Conservation (phyloP, 2,329 filamentous ascomycete genomes). For the Phialocephala sp. region DNA sequence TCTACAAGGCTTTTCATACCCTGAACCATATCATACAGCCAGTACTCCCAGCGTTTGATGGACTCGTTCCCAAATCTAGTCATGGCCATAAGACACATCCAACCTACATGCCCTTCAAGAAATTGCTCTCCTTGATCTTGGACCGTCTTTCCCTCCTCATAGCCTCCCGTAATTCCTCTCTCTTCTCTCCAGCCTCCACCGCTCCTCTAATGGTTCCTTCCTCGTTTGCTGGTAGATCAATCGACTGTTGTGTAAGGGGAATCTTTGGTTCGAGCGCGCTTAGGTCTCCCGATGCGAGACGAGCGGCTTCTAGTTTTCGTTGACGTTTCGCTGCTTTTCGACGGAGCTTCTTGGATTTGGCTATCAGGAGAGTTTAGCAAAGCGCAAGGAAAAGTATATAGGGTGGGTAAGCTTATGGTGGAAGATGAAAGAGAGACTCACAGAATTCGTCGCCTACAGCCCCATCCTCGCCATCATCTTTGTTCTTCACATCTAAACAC, state of each 20-base stretch:
- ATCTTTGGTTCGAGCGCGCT: constrained; percentile 71
- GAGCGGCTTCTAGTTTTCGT: constrained; percentile 59
- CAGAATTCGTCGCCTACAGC: constrained; percentile 78
- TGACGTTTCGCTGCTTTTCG: constrained; percentile 71
- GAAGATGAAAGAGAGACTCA: constrained; percentile 52
- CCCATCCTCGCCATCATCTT: constrained; percentile 56
- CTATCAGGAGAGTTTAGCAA: constrained; percentile 47
- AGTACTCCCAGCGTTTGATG: background rate
- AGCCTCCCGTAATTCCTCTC: constrained; percentile 69
- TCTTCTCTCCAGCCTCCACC: constrained; percentile 52
- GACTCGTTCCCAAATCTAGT: background rate
- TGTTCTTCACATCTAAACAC: constrained; percentile 66
- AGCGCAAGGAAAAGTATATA: background rate
- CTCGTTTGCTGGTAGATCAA: constrained; percentile 66
- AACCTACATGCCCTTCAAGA: constrained; percentile 74
- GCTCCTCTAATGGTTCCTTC: constrained; percentile 46
- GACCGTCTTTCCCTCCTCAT: constrained; percentile 77
- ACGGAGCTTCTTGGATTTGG: constrained; percentile 85
- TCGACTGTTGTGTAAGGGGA: constrained; percentile 76
- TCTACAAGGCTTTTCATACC: background rate
- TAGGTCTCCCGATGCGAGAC: constrained; percentile 69
- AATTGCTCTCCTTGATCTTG: constrained; percentile 84
- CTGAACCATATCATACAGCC: background rate
- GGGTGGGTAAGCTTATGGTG: background rate
- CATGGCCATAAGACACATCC: background rate